Evolutionary conservation across 306 rosid genomes (phyloP), one percentile per base, ranked within the genome.

Genomic region (Elaeagnus macrophylla): DNA sequence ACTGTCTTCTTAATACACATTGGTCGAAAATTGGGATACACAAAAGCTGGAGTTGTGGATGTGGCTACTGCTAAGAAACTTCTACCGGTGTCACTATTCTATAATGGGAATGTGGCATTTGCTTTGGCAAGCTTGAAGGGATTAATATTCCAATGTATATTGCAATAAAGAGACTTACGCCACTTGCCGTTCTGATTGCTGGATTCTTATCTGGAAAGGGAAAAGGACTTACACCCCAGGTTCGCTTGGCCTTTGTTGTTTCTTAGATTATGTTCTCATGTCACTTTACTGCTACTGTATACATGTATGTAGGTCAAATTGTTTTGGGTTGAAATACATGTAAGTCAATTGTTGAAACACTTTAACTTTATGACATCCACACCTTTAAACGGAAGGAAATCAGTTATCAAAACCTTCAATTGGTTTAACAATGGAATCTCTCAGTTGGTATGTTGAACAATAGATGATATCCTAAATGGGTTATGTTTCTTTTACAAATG

Each of bases 51-150:
- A 75, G 87, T 72, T 11, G 14, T 80, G 41, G 95, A 87, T 55
- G 60, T 91, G 82, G 37, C 73, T 45, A 87, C 67, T 0, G 99
- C 96, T 9, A 87, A 72, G 63, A 83, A 73, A 48, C 90, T 91
- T 53, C 80, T 87, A 13, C 96, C 93, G 0, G 69, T 87, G 46
- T 93, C 94, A 0, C 64, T 93, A 37, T 93, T 87, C 78, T 93
- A 93, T 47, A 93, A 93, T 66, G 99, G 94, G 11, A 93, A 93
- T 68, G 99, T 93, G 5, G 95, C 95, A 3, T 93, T 93, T 82
- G 94, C 99, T 57, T 44, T 91, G 80, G 99, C 99, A 12, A 93
- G 99, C 66, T 72, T 93, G 75, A 93, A 87, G 78, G 99, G 99
- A 66, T 93, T 39, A 87, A 93, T 60, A 91, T 91, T 59, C 95